Conservation (phyloP, 768 basidiomycete genomes). For the Pleurotus cornucopiae region DNA sequence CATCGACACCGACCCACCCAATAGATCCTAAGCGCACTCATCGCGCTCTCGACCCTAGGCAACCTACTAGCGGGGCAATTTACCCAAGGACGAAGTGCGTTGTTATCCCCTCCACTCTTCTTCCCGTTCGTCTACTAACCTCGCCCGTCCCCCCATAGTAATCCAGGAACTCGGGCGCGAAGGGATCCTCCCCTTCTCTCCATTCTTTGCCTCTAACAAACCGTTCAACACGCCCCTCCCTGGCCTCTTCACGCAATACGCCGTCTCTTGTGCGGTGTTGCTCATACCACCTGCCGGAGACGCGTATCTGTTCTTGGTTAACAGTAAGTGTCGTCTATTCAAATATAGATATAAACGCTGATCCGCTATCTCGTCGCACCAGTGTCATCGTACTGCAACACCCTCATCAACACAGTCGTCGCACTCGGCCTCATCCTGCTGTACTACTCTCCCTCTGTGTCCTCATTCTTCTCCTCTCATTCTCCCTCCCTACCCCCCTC, state of each 20-base stretch:
- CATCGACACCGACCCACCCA: background rate
- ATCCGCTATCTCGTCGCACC: background rate
- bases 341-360: background rate
- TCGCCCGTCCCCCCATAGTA: conserved; percentile 32
- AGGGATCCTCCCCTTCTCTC: conserved; percentile 61
- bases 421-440: conserved; percentile 37
- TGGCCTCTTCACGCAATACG: conserved; percentile 60
- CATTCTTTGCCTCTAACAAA: conserved; percentile 66
- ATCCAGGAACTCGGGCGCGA: conserved; percentile 74
- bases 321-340: conserved; percentile 35
- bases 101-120: background rate
- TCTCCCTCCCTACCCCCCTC: too few relatives aligned
- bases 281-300: conserved; percentile 64
- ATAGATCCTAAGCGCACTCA: conserved; percentile 56
- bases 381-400: conserved; percentile 58
- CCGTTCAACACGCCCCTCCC: conserved; percentile 66
- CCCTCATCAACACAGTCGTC: conserved; percentile 56
- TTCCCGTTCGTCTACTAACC: background rate
- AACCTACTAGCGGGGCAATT: conserved; percentile 64
- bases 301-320: conserved; percentile 69
- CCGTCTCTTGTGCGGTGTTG: conserved; percentile 52
- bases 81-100: conserved; percentile 58
- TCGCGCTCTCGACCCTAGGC: conserved; percentile 62
- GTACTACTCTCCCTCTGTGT: too few relatives aligned
- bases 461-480: too few relatives aligned